These are phyloP conservation scores for Kodamaea sp. DNA, from an alignment of 1,139 yeast genomes.

Conservation along the genomic window DNA sequence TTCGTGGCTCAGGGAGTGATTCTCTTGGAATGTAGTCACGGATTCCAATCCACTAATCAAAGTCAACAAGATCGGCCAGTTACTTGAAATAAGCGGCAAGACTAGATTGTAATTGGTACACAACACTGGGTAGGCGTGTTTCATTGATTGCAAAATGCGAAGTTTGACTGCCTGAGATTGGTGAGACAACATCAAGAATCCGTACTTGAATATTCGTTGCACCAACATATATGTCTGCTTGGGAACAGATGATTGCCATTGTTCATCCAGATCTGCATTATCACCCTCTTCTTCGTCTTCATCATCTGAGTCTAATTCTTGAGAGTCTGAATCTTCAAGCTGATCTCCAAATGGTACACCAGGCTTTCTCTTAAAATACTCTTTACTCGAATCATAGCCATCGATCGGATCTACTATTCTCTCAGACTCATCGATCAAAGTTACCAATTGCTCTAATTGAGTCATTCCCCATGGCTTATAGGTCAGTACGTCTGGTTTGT, in stretches of 20 bases:
- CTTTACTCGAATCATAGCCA: conserved; percentile 32
- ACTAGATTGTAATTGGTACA: conserved; percentile 60
- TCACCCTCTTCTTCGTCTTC: conserved; percentile 16
- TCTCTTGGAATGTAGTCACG: conserved; percentile 6
- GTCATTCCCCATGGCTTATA: conserved; percentile 61
- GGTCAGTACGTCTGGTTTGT: conserved; percentile 15
- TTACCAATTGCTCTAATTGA: conserved; percentile 37
- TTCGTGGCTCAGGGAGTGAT: conserved; percentile 5
- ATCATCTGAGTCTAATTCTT: conserved; percentile 34
- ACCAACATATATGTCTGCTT: conserved; percentile 55
- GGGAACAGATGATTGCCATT: conserved; percentile 70
- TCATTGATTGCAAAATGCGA: conserved; percentile 56
- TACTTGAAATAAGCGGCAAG: conserved; percentile 65
- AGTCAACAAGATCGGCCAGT: conserved; percentile 58
- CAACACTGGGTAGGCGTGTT: conserved; percentile 57
- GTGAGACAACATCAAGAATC: conserved; percentile 71
- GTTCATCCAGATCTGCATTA: no score
- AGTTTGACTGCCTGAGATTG: conserved; percentile 57
- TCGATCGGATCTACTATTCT: conserved; percentile 33
- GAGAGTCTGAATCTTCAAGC: conserved; percentile 41
- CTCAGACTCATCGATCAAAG: conserved; percentile 40
- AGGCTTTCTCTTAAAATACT: conserved; percentile 35
- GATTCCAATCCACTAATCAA: conserved; percentile 14
- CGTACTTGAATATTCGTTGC: conserved; percentile 64
- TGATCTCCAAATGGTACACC: conserved; percentile 40